Evolutionary conservation across 2,329 filamentous ascomycete species (phyloP), one percentile per base, ranked within the genome.

Genomic region (Phyllosticta paracitricarpa): DNA sequence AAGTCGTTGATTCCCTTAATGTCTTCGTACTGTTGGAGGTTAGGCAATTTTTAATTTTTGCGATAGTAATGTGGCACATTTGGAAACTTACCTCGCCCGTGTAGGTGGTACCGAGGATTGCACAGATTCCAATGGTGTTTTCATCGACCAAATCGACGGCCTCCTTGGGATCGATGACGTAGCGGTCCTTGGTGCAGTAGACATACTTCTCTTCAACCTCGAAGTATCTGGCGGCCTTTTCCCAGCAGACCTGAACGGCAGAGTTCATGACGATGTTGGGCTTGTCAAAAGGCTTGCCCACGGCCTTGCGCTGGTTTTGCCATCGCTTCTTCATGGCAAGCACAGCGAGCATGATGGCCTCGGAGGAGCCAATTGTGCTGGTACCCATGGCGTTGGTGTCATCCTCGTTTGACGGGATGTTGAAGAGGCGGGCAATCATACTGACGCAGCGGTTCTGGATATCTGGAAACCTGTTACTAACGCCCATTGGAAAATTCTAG

Each of bases 261-360:
- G 89, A 91, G 68, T 89, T 94, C 93, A 97, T 97, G 79, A 97
- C 79, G 64, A 97, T 87, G 77, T 97, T 97, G 61, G 93, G 93
- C 54, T 83, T 82, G 64, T 91, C 89, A 63, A 75, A 83, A 60
- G 91, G 83, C 78, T 95, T 94, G 64, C 91, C 92, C 68, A 84
- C 89, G 4, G 89, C 91, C 72, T 88, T 84, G 68, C 91, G 87
- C 77, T 86, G 87, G 75, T 94, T 91, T 79, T 89, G 87, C 93
- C 93, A 97, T 69, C 88, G 85, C 78, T 87, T 91, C 84, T 97
- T 97, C 91, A 97, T 96, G 68, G 92, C 92, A 40, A 97, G 79
- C 6, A 90, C 88, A 53, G 78, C 86, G 48, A 91, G 81, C 88
- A 90, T 89, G 76, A 92, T 91, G 68, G 88, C 89, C 65, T 97